A percentile compares a stretch with the other conserved stretches of the same genome.
phyloP scores from a whole-genome alignment of 371 early-diverging fungal genomes.

The Enteropsectra breve region DNA sequence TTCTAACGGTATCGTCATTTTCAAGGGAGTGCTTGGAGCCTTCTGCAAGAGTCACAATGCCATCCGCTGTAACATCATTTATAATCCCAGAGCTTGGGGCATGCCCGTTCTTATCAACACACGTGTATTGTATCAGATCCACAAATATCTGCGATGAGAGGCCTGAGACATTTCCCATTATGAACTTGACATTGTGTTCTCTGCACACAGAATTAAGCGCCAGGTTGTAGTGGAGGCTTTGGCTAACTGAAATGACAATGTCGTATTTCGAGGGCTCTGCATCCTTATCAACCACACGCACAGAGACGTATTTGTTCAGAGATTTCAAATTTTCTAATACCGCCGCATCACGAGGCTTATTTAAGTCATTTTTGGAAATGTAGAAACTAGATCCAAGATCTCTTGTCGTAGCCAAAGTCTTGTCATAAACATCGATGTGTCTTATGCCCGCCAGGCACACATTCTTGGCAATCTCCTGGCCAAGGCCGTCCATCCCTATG shows the following conservation, averaged over 20 bases:
- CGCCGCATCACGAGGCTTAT: slow-evolving; percentile 72
- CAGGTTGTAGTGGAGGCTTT: slow-evolving; percentile 74
- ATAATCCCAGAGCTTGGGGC: slow-evolving; percentile 80
- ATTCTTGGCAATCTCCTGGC: slow-evolving; percentile 97
- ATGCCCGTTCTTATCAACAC: slow-evolving; percentile 84
- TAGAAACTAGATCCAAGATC: slow-evolving; percentile 91
- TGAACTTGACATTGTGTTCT: slow-evolving; percentile 72
- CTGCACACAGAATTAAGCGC: slow-evolving; percentile 76
- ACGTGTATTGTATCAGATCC: slow-evolving; percentile 78
- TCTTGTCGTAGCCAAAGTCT: slow-evolving; percentile 64
- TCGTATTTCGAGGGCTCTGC: slow-evolving; percentile 63
- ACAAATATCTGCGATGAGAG: slow-evolving; percentile 87
- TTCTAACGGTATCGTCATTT: slow-evolving; percentile 52
- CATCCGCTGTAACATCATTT: slow-evolving; percentile 69
- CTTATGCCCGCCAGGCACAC: slow-evolving; percentile 94
- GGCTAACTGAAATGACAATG: slow-evolving; percentile 81
- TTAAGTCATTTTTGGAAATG: slow-evolving; percentile 74
- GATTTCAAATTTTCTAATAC: slow-evolving; percentile 74
- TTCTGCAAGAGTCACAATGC: slow-evolving; percentile 51
- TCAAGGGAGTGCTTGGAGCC: slow-evolving; percentile 58
- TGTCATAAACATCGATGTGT: slow-evolving; percentile 83
- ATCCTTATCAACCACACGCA: slow-evolving; percentile 33
- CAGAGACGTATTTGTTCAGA: slow-evolving; percentile 81
- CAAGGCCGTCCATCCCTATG: slow-evolving; percentile 85
- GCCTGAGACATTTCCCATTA: slow-evolving; percentile 78